phyloP scores from a whole-genome alignment of 2,329 filamentous ascomycete species.

The Aspergillus niger region DNA sequence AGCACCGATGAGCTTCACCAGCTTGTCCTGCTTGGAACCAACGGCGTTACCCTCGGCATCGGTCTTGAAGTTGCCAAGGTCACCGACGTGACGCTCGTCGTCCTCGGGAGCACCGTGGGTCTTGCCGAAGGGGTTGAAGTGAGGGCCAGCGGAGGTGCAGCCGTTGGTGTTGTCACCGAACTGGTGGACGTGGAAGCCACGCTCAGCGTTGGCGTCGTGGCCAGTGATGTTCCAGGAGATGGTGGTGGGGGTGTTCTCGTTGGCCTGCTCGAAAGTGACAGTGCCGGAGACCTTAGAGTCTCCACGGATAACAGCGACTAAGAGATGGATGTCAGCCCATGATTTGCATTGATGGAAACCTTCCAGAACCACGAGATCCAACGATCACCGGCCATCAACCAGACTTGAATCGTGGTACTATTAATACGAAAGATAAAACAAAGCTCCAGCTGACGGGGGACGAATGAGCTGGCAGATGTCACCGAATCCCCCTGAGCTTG shows the following conservation, averaged over 20 bases:
- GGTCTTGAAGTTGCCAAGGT: constrained; percentile 96
- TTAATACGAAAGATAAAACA: neutral
- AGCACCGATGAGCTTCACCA: constrained; percentile 93
- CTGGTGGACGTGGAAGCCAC: constrained; percentile 97
- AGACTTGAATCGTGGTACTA: neutral
- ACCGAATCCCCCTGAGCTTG: constrained; percentile 7
- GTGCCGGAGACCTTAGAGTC: constrained; percentile 94
- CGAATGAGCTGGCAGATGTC: constrained; percentile 10
- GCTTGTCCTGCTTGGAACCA: constrained; percentile 75
- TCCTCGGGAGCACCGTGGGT: constrained; percentile 85
- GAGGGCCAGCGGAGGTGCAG: constrained; percentile 96
- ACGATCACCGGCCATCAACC: neutral
- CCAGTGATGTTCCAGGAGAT: constrained; percentile 91
- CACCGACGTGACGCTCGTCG: constrained; percentile 88
- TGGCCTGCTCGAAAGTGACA: constrained; percentile 90
- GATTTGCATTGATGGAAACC: constrained; percentile 9
- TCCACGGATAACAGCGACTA: constrained; percentile 96
- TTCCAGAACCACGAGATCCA: constrained; percentile 9
- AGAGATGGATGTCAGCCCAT: constrained; percentile 12
- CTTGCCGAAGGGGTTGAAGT: constrained; percentile 97
- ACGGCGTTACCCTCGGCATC: constrained; percentile 88
- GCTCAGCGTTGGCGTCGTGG: constrained; percentile 91
- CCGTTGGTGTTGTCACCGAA: constrained; percentile 99
- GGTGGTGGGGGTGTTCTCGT: constrained; percentile 78
- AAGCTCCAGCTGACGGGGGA: constrained; percentile 1